Conservation (phyloP, 1,139 yeast species). For the Blastobotrys malaysiensis region DNA sequence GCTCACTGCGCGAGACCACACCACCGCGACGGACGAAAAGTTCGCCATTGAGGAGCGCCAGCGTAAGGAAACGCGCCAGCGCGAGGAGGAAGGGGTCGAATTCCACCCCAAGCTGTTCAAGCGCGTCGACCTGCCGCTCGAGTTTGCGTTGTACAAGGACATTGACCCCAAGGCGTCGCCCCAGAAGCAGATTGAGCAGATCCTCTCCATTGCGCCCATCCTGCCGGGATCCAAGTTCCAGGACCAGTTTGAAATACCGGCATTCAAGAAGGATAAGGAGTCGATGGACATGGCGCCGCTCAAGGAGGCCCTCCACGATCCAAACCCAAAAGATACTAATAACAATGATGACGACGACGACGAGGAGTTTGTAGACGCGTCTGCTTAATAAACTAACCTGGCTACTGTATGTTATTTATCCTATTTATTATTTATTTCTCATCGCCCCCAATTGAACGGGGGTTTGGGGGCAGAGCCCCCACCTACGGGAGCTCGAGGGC, state of each 20-base stretch:
- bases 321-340: slow-evolving; percentile 9
- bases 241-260: slow-evolving; percentile 63
- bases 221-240: slow-evolving; percentile 70
- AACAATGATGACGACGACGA: slow-evolving; percentile 17
- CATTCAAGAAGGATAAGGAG: slow-evolving; percentile 42
- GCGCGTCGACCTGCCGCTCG: slow-evolving; percentile 40
- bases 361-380: slow-evolving; percentile 25
- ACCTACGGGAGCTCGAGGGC: no score
- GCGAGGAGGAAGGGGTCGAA: slow-evolving; percentile 72
- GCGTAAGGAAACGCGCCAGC: slow-evolving; percentile 62
- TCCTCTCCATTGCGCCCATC: slow-evolving; percentile 60
- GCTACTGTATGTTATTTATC: not conserved
- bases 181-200: slow-evolving; percentile 47
- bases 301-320: slow-evolving; percentile 8
- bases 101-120: slow-evolving; percentile 77
- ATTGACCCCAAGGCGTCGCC: slow-evolving; percentile 43
- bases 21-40: slow-evolving; percentile 80
- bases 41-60: slow-evolving; percentile 80
- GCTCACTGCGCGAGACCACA: slow-evolving; percentile 68
- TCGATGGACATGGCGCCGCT: not conserved
- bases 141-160: slow-evolving; percentile 59
- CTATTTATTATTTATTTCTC: no score
- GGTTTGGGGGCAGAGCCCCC: no score
- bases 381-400: slow-evolving; percentile 1
- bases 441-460: no score